phyloP scores from a whole-genome alignment of 805 yeast species.

The Candida takata region DNA sequence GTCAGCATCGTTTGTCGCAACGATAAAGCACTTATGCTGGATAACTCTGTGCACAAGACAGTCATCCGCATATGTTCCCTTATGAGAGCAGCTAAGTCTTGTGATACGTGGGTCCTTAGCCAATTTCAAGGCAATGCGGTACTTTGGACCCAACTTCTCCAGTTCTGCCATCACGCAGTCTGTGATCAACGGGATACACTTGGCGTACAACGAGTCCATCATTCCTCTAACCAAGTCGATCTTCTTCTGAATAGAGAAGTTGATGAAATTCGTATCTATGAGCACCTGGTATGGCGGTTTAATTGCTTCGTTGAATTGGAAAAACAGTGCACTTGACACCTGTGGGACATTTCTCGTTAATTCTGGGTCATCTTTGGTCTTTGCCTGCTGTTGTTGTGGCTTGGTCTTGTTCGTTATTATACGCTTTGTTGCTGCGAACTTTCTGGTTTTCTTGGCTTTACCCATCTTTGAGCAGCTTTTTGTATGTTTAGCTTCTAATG shows the following conservation, averaged over 20 bases:
- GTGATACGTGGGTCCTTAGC: constrained; percentile 93
- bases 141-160: constrained; percentile 92
- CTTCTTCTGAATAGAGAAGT: constrained; percentile 93
- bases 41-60: constrained; percentile 88
- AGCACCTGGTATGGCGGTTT: constrained; percentile 98
- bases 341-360: constrained; percentile 75
- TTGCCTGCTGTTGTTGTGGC: constrained; percentile 35
- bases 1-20: constrained; percentile 97
- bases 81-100: constrained; percentile 82
- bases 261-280: constrained; percentile 94
- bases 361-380: constrained; percentile 63
- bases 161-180: constrained; percentile 98
- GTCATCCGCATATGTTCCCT: constrained; percentile 98
- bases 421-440: constrained; percentile 89
- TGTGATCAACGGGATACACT: constrained; percentile 91
- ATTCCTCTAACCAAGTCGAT: constrained; percentile 91
- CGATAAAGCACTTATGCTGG: constrained; percentile 95
- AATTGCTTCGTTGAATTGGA: constrained; percentile 88
- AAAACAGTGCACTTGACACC: constrained; percentile 90
- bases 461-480: too few relatives aligned
- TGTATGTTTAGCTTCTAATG: too few relatives aligned
- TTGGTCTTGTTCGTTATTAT: constrained; percentile 65
- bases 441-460: constrained; percentile 93
- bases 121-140: constrained; percentile 83
- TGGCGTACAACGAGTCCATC: constrained; percentile 93